Evolutionary conservation across 2,329 filamentous ascomycete species (phyloP), one percentile per base, ranked within the genome.

Genomic region (Conoideocrella luteorostrata): DNA sequence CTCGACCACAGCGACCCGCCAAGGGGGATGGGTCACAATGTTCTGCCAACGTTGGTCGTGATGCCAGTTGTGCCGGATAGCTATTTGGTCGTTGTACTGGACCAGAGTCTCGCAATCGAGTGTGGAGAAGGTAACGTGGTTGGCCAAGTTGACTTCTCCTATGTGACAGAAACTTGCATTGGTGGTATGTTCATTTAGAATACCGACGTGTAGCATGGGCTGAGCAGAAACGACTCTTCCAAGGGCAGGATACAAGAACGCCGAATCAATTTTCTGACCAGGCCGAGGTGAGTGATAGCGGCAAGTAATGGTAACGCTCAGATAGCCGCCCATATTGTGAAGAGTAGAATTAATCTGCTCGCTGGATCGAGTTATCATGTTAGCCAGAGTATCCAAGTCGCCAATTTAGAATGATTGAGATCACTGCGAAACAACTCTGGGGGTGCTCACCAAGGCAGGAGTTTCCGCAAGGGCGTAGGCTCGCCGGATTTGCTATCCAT

Each of bases 201-300:
- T 72, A 10, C 71, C 74, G 24, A 72, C 68, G 12, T 70, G 66
- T 34, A 80, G 62, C 46, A 69, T 65, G 3, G 69, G 65, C 43
- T 77, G 68, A n/a, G 57, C 57, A 12, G 61, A 51, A 12, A 75
- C 54, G 17, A 77, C 55, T 9, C 56, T 45, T 4, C 57, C 58
- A 7, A 76, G 46, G 1, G 72, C 71, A 5, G 53, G 41, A 41
- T 65, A 57, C 13, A 76, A 45, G 13, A 35, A 43, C 17, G 32
- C 33, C 44, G 51, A 18, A 28, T 47, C 32, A 24, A 47, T 45
- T 12, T n/a, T 39, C 38, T 4, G 33, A 29, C 11, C 37, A 13
- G 5, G 28, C 32, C 3, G 37, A 53, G 36, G 30, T 4, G 47
- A 54, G 43, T 41, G 48, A 48, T 77, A 77, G 29, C 66, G 67